These are phyloP conservation scores for Phytophthora macrochlamydospora DNA, from an alignment of 352 stramenopile species.

Conservation along the genomic window DNA sequence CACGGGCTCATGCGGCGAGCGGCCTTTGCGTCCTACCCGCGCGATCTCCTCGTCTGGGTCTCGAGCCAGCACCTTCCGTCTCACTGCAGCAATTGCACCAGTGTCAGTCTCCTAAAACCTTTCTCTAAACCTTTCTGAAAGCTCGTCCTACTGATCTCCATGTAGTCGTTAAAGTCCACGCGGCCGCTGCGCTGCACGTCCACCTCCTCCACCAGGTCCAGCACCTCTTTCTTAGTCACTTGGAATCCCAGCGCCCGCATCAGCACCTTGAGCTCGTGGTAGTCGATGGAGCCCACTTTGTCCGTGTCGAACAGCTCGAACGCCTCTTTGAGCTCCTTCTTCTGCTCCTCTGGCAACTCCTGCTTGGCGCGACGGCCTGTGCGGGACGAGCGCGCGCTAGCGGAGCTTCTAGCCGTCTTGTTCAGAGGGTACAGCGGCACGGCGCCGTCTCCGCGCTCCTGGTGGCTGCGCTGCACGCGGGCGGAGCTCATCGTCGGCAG, in stretches of 20 bases:
- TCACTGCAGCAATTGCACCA: constrained; percentile 49
- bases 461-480: constrained; percentile 35
- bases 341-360: constrained; percentile 82
- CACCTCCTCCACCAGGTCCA: constrained; percentile 89
- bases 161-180: constrained; percentile 92
- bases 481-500: constrained; percentile 25
- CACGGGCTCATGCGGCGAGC: constrained; percentile 22
- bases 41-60: constrained; percentile 94
- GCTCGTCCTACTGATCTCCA: constrained; percentile 82
- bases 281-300: constrained; percentile 90
- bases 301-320: constrained; percentile 95
- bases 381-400: constrained; percentile 14
- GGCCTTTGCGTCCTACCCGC: constrained; percentile 49
- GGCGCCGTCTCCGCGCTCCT: constrained; percentile 31
- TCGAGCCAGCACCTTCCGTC: constrained; percentile 78
- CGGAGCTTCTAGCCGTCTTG: constrained; percentile 12
- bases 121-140: neutral
- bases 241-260: constrained; percentile 94
- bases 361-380: constrained; percentile 54
- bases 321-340: constrained; percentile 91
- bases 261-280: constrained; percentile 94
- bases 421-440: constrained; percentile 29
- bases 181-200: constrained; percentile 84
- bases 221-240: constrained; percentile 89
- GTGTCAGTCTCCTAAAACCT: constrained; percentile 1